These are phyloP conservation scores for Fabrea salina DNA, from an alignment of 169 alveolate genomes.

Conservation along the genomic window DNA sequence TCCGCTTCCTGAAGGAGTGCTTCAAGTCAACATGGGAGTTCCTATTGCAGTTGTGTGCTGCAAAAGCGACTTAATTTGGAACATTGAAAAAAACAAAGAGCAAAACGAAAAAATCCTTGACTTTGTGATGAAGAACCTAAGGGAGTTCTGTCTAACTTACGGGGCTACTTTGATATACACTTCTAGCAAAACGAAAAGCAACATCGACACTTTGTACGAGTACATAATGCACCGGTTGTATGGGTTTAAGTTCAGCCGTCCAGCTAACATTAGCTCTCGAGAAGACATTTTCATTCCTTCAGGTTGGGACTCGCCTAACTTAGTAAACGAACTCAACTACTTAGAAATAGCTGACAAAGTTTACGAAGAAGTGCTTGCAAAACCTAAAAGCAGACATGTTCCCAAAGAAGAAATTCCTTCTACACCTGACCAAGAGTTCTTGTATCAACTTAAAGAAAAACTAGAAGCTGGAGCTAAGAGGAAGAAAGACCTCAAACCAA, in stretches of 20 bases:
- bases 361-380: neutral
- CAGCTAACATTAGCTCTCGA: constrained; percentile 48
- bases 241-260: constrained; percentile 45
- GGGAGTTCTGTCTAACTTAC: constrained; percentile 48
- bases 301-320: constrained; percentile 58
- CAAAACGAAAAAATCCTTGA: constrained; percentile 52
- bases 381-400: neutral
- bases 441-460: neutral
- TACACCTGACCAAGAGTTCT: neutral
- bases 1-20: constrained; percentile 62
- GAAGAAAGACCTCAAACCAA: too few species aligned
- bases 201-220: constrained; percentile 47
- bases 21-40: constrained; percentile 57
- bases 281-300: constrained; percentile 64
- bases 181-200: constrained; percentile 37
- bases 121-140: constrained; percentile 48
- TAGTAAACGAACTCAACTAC: constrained; percentile 26
- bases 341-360: neutral
- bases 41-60: constrained; percentile 56
- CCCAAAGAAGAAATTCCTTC: neutral
- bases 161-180: constrained; percentile 65
- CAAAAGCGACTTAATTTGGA: constrained; percentile 52
- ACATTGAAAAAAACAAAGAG: constrained; percentile 42
- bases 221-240: constrained; percentile 61
- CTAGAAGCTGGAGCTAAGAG: too few species aligned